Conservation (phyloP, 176 grass and related monocot species). For the Thalia dealbata region DNA sequence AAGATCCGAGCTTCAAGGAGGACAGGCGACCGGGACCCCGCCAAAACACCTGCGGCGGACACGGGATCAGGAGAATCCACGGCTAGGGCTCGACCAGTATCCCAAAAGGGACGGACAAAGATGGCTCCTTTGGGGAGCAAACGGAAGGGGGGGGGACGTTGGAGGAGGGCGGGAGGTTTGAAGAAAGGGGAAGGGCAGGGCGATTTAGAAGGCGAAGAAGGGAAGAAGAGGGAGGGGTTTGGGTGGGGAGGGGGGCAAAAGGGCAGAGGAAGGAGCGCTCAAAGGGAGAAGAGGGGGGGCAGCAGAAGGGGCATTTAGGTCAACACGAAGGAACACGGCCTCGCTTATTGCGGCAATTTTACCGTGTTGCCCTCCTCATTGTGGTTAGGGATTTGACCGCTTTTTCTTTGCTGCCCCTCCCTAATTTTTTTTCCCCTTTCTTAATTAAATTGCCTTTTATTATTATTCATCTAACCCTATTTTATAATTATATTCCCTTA, state of each 20-base stretch:
- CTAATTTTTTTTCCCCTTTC: no score
- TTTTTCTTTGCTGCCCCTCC: not conserved
- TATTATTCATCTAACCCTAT: no score
- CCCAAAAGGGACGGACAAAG: not conserved
- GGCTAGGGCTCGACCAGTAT: not conserved
- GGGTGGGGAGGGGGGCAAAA: conserved; percentile 16
- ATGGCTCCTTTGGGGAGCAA: not conserved
- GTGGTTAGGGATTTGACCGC: not conserved
- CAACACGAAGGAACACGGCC: conserved; percentile 2
- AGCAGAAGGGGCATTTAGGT: conserved; percentile 51
- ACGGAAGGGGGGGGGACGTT: not conserved
- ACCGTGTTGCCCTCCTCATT: not conserved
- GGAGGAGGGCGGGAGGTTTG: conserved; percentile 25
- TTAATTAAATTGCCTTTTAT: no score
- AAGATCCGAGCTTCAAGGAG: not conserved
- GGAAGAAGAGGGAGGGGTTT: conserved; percentile 20
- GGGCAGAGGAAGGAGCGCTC: conserved; percentile 19
- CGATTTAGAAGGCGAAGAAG: conserved; percentile 3
- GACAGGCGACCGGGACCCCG: not conserved
- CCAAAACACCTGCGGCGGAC: not conserved
- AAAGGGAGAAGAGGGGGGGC: conserved; percentile 6
- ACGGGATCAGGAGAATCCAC: not conserved
- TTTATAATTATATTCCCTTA: no score
- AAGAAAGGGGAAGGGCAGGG: conserved; percentile 26
- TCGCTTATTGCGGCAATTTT: not conserved